Evolutionary conservation across 306 rosid genomes (phyloP).

Genomic region (Fagus crenata): DNA sequence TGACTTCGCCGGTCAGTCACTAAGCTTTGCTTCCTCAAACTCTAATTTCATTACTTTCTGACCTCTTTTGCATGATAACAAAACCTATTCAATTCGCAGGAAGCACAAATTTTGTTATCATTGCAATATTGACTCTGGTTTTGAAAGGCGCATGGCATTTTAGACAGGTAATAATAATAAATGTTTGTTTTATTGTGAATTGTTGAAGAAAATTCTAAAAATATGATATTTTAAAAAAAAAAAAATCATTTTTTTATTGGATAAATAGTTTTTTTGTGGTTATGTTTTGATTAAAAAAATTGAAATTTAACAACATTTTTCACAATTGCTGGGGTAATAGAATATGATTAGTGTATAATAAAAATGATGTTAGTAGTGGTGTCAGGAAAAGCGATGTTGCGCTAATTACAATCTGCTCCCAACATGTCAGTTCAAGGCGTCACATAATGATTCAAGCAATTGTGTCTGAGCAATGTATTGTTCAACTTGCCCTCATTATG

Average conservation of each 20-base stretch:
- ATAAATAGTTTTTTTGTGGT: background rate
- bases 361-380: too few relatives aligned
- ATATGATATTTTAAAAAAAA: too few relatives aligned
- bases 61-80: background rate
- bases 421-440: too few relatives aligned
- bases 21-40: background rate
- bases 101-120: conserved; percentile 81
- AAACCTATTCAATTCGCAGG: conserved; percentile 39
- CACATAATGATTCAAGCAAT: too few relatives aligned
- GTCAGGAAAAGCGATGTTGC: too few relatives aligned
- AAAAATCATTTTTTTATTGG: background rate
- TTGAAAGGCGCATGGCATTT: conserved; percentile 77
- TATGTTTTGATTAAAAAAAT: background rate
- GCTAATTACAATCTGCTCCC: too few relatives aligned
- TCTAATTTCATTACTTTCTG: background rate
- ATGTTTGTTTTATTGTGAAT: too few relatives aligned
- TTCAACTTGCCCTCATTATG: background rate
- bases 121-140: conserved; percentile 71
- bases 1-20: conserved; percentile 76
- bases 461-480: background rate
- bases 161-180: conserved; percentile 61
- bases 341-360: too few relatives aligned
- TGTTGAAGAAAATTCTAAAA: too few relatives aligned
- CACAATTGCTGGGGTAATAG: too few relatives aligned
- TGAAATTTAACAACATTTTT: too few relatives aligned